Percentiles rank a stretch among this genome's conserved stretches.
phyloP scores from a whole-genome alignment of 306 rosid genomes.

The Datisca glomerata region DNA sequence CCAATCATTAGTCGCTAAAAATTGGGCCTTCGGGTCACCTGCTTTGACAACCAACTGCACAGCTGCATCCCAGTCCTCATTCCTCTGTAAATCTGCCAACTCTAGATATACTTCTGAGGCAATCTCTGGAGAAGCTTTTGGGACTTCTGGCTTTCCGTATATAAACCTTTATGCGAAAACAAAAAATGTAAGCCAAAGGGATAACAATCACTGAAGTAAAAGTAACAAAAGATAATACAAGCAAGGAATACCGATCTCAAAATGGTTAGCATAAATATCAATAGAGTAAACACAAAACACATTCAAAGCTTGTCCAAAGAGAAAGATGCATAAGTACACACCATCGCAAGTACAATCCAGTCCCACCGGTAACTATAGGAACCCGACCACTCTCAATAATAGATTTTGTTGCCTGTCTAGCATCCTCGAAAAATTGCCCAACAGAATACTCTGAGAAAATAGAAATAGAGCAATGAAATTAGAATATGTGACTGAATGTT shows the following conservation, averaged over 20 bases:
- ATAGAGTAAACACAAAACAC: neutral
- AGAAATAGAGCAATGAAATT: constrained; percentile 8
- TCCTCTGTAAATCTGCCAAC: constrained; percentile 51
- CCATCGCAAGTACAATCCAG: constrained; percentile 93
- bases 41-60: constrained; percentile 82
- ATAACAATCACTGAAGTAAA: neutral
- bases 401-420: constrained; percentile 59
- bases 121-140: constrained; percentile 54
- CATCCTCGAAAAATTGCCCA: constrained; percentile 90
- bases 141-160: constrained; percentile 94
- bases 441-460: constrained; percentile 79
- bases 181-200: neutral
- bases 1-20: constrained; percentile 66
- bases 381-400: constrained; percentile 67
- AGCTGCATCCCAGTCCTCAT: constrained; percentile 69
- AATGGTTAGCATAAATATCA: neutral
- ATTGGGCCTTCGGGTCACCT: constrained; percentile 69
- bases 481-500: too few species aligned
- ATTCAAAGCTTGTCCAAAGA: constrained; percentile 10
- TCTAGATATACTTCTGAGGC: constrained; percentile 48
- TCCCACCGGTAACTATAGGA: constrained; percentile 92
- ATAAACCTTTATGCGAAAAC: constrained; percentile 52
- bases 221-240: neutral
- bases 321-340: constrained; percentile 19
- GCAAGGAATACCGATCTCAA: neutral